A percentile compares a stretch with the other conserved stretches of the same genome.
Conservation (phyloP, 208 protist genomes). For the Leishmania guyanensis region DNA sequence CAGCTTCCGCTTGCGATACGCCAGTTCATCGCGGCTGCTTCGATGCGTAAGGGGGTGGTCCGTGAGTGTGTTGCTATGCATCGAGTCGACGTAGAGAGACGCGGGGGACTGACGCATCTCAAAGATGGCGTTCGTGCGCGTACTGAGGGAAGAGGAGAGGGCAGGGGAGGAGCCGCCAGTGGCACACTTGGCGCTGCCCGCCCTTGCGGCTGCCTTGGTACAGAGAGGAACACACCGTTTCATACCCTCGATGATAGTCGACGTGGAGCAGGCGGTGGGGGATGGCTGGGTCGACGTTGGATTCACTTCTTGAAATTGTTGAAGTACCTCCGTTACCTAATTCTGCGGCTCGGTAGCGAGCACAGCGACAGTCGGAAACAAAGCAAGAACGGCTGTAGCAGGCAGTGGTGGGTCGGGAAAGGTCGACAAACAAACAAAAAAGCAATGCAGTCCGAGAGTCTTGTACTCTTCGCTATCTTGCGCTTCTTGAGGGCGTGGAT, state of each 20-base stretch:
- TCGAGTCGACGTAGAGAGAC: conserved; percentile 74
- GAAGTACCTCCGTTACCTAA: neutral
- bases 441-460: neutral
- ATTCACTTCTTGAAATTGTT: no score
- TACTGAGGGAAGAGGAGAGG: conserved; percentile 9
- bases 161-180: conserved; percentile 4
- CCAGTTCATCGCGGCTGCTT: conserved; percentile 75
- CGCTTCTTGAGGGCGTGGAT: neutral
- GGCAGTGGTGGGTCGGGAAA: neutral
- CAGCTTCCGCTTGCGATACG: conserved; percentile 84
- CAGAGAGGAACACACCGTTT: conserved; percentile 21
- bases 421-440: neutral
- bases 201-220: conserved; percentile 14
- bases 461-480: neutral
- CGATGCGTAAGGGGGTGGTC: conserved; percentile 87
- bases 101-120: conserved; percentile 72
- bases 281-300: neutral
- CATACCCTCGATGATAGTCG: conserved; percentile 10
- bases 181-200: conserved; percentile 2
- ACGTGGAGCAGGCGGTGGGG: neutral
- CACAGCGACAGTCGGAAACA: neutral
- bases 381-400: neutral
- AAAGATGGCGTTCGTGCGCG: conserved; percentile 60
- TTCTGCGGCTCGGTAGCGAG: neutral
- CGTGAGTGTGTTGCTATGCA: conserved; percentile 89